These are phyloP conservation scores for Dentipellis sp. DNA, from an alignment of 768 basidiomycete species.

Conservation along the genomic window DNA sequence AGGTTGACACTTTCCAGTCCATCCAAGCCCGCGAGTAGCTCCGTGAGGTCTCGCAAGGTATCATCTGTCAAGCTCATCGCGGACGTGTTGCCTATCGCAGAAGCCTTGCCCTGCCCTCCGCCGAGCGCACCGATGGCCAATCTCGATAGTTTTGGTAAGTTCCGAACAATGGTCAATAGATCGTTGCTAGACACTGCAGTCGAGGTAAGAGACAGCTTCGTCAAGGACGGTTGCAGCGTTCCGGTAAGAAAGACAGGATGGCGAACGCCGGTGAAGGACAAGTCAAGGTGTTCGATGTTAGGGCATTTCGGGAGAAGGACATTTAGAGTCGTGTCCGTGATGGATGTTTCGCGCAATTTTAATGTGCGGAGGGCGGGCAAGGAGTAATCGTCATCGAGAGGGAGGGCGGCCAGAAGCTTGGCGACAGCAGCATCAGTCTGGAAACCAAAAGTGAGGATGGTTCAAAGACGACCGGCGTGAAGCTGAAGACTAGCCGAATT, in stretches of 20 bases:
- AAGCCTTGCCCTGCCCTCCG: conserved; percentile 24
- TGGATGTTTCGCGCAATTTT: conserved; percentile 45
- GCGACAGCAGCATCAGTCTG: conserved; percentile 51
- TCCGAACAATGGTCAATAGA: conserved; percentile 29
- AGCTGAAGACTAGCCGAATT: conserved; percentile 33
- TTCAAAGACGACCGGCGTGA: not conserved
- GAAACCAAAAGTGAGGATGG: not conserved
- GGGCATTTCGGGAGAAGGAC: conserved; percentile 37
- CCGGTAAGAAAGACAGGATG: conserved; percentile 21
- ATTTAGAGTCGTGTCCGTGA: conserved; percentile 42
- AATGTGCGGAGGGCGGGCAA: conserved; percentile 39
- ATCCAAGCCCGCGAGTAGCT: conserved; percentile 25
- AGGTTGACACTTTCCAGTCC: conserved; percentile 46
- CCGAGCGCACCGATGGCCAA: conserved; percentile 55
- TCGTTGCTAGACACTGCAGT: conserved; percentile 34
- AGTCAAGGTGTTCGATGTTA: conserved; percentile 43
- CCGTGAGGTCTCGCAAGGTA: conserved; percentile 34
- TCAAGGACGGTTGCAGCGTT: conserved; percentile 22
- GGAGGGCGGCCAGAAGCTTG: conserved; percentile 29
- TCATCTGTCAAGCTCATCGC: conserved; percentile 50
- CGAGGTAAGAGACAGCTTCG: conserved; percentile 60
- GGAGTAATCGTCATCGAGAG: conserved; percentile 14
- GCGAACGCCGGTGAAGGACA: conserved; percentile 53
- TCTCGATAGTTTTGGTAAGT: conserved; percentile 33
- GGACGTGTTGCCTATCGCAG: conserved; percentile 34